Evolutionary conservation across 2,329 filamentous ascomycete genomes (phyloP), one percentile per base, ranked within the genome.

Genomic region (Thelonectria discophora): DNA sequence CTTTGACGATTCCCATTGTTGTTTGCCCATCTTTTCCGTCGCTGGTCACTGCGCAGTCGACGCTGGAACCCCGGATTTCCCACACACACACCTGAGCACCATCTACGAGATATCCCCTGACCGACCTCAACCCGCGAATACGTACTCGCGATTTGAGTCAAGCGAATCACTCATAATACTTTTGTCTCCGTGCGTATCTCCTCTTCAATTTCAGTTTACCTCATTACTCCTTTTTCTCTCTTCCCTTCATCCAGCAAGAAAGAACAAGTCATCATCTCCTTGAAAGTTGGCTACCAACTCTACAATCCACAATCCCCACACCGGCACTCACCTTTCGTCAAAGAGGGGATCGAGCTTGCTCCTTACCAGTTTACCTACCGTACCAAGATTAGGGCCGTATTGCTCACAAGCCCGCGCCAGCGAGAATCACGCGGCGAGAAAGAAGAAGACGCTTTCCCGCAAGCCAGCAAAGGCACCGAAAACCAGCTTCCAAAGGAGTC

Each of bases 401-500:
- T 55, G 46, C 46, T 60, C 58, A 52, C 46, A 55, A 7, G 4
- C 40, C 58, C 50, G 46, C 34, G 27, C 47, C 32, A 51, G 51
- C 32, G n/a, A 27, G 46, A 24, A 60, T 60, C 58, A 55, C 58
- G 39, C 58, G 58, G 18, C 50, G 27, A 49, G 15, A 32, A n/a
- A n/a, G n/a, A n/a, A n/a, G n/a, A n/a, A n/a, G n/a, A n/a, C n/a
- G n/a, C n/a, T n/a, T n/a, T n/a, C n/a, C n/a, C n/a, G n/a, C n/a
- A n/a, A n/a, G n/a, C n/a, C n/a, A n/a, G n/a, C n/a, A 45, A 49
- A 37, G 58, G 49, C 58, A 55, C 52, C 21, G 32, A 46, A 42
- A 45, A 56, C 43, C 39, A 46, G 49, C 49, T 39, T 13, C 52
- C 24, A 34, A 46, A 54, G 24, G 24, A 24, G 24, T 24, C 24